A percentile compares a stretch with the other conserved stretches of the same genome.
phyloP scores from a whole-genome alignment of 352 stramenopile genomes.

The Globisporangium abappressorium region DNA sequence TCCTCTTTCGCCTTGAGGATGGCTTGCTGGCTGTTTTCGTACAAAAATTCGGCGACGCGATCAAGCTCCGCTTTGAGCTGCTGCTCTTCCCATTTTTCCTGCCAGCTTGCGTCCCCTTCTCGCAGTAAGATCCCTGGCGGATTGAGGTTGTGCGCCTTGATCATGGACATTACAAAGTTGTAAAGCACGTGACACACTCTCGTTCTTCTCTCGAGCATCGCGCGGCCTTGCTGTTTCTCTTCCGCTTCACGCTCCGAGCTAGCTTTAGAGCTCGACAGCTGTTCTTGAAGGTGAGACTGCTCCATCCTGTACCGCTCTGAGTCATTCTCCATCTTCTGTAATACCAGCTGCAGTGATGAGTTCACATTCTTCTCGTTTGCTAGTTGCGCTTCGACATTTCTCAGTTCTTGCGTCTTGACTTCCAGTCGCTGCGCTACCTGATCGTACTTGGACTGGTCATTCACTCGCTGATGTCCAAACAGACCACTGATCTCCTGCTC shows the following conservation, averaged over 20 bases:
- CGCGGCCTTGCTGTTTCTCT: conserved; percentile 20
- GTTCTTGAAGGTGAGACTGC: conserved; percentile 36
- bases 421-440: conserved; percentile 41
- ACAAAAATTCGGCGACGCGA: conserved; percentile 20
- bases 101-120: conserved; percentile 13
- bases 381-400: conserved; percentile 27
- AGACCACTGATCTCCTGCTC: conserved; percentile 49
- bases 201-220: conserved; percentile 24
- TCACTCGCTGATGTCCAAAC: conserved; percentile 40
- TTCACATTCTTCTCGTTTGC: conserved; percentile 25
- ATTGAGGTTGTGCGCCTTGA: conserved; percentile 17
- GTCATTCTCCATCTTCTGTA: conserved; percentile 44
- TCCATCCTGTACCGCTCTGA: conserved; percentile 27
- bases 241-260: conserved; percentile 23
- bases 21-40: conserved; percentile 26
- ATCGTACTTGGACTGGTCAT: conserved; percentile 59
- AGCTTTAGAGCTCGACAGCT: conserved; percentile 32
- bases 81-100: conserved; percentile 25
- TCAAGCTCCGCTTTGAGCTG: conserved; percentile 37
- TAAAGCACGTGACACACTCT: conserved; percentile 27
- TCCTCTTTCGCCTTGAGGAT: conserved; percentile 31
- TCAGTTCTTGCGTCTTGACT: conserved; percentile 35
- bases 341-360: conserved; percentile 24
- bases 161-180: conserved; percentile 29
- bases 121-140: conserved; percentile 8